Base-by-base conservation (phyloP, 169 alveolate species). In the Plasmodium gaboni region DNA sequence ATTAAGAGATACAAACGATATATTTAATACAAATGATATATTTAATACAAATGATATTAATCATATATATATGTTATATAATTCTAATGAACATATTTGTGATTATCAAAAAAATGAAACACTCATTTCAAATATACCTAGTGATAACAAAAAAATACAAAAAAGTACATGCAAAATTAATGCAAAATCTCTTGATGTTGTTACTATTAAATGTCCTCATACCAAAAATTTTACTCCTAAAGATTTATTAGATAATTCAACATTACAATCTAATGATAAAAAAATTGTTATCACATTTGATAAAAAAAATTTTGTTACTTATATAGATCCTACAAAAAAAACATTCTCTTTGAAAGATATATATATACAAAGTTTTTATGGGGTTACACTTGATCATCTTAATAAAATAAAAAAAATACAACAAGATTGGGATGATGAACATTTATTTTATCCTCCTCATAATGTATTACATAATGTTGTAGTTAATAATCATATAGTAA, bases 291-390 rank as follows among this genome's bases (percentile, higher is more conserved):
- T 78, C n/a, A 28, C 69, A 6, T 15, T 78, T 50, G 78, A 65
- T 65, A 76, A 51, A 0, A 44, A 50, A 1, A 50, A 78, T 42
- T 78, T 7, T 65, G 46, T 63, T 22, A 78, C 89, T 8, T 65
- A 78, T 22, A 46, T 24, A 5, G 64, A 83, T 38, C 73, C 68
- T 28, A 68, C 26, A 24, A 70, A 63, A 12, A 69, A 68, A 5
- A 42, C 74, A 9, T 78, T 78, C 8, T 55, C 91, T 5, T n/a
- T 83, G 9, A 83, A 38, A 69, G 91, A 83, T 53, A 57, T 83
- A 13, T 70, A 83, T 15, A 28, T 57, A 17, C 26, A 13, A 42
- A 46, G 51, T 5, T 78, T 28, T 19, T 50, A 78, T 69, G 73
- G 73, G 10, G 19, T 64, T 13, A 48, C 71, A 15, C n/a, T n/a